Base-by-base conservation (phyloP, 306 rosid species). In the Dalbergia oliveri region DNA sequence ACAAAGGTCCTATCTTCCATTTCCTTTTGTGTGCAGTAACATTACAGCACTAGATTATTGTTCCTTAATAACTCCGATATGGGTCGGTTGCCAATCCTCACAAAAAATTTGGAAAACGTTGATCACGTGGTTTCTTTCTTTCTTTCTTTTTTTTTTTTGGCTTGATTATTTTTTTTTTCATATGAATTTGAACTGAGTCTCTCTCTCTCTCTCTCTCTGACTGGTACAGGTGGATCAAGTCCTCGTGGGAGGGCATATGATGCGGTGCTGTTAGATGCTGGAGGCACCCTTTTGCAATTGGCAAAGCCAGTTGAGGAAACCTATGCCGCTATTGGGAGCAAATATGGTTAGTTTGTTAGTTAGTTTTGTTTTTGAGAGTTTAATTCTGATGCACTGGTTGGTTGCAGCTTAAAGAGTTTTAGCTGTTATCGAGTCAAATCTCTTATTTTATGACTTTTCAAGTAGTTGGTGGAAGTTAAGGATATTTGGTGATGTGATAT, bases 231-330 rank as follows among this genome's bases (percentile, higher is more conserved):
- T 81, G 79, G 82, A 63, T 78, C 83, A 47, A 67, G 83, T 53
- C 64, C 74, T 12, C 1, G 50, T 41, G 62, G 61, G 49, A 86
- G 78, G 61, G 82, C 83, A 31, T 95, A 91, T 56, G 99, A 93
- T 73, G 97, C 92, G 56, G 84, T 95, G 85, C 65, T 95, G 58
- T 84, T 95, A 84, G 99, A 95, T 83, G 98, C 99, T 64, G 98
- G 99, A 69, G 99, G 99, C 53, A 95, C 99, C 15, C 97, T 95
- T 57, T 72, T 95, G 85, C 99, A 93, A 84, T 82, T 95, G 88
- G 69, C 87, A 5, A 88, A 86, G 60, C 99, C 98, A 0, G 98
- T 93, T 26, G 94, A 86, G 78, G 88, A 90, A 18, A 91, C 88
- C 59, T 91, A 95, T 77, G 92, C 97, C 0, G 26, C 91, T 72